Evolutionary conservation across 805 yeast species (phyloP).

Genomic region (Tetrapisispora pingtungensis): DNA sequence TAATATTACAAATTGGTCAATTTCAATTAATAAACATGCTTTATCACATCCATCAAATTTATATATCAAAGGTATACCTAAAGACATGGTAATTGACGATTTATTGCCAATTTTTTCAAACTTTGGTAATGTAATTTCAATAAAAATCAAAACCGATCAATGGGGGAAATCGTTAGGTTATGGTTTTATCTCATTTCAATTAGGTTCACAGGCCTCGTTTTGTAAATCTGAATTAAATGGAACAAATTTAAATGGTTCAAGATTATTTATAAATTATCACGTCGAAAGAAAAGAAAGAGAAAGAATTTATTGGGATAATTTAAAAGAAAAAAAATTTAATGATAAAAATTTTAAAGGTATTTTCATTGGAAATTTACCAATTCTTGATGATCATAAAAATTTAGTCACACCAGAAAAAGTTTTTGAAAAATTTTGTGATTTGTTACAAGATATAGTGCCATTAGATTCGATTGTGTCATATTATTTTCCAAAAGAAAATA

Average conservation of each 20-base stretch:
- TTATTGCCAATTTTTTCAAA: conserved; percentile 30
- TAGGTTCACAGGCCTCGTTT: conserved; percentile 46
- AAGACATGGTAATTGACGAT: conserved; percentile 31
- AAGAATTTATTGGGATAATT: conserved; percentile 25
- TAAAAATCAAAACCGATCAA: conserved; percentile 38
- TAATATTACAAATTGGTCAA: conserved; percentile 18
- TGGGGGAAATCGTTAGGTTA: conserved; percentile 36
- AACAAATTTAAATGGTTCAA: conserved; percentile 22
- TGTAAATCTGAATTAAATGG: conserved; percentile 52
- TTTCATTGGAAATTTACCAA: conserved; percentile 44
- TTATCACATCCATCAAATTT: conserved; percentile 48
- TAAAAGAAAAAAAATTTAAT: conserved; percentile 33
- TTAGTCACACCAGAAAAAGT: conserved; percentile 15
- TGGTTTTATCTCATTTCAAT: conserved; percentile 60
- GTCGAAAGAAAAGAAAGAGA: conserved; percentile 54
- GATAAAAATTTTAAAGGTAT: conserved; percentile 43
- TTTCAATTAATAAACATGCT: conserved; percentile 22
- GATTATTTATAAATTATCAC: conserved; percentile 48
- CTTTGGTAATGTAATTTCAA: conserved; percentile 36
- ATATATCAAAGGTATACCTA: conserved; percentile 42
- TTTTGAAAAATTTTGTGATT: conserved; percentile 35
- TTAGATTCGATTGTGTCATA: conserved; percentile 18
- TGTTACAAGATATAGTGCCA: conserved; percentile 34
- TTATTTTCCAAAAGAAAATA: conserved; percentile 24
- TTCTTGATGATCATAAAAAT: conserved; percentile 29